Conservation (phyloP, 495 filamentous ascomycete species). For the Daldinia vernicosa region DNA sequence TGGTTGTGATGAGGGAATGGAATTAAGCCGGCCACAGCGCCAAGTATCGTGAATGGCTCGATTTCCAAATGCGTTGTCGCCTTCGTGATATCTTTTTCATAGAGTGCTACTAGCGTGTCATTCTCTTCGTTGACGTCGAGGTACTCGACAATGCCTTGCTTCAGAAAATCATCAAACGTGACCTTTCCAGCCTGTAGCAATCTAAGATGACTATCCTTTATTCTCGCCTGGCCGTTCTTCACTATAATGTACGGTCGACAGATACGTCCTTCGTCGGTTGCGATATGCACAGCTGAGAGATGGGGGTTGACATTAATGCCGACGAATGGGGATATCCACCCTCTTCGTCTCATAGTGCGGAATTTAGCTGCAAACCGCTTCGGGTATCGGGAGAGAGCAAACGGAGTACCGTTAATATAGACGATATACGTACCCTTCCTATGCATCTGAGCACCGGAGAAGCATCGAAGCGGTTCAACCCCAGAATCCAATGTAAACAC, state of each 20-base stretch:
- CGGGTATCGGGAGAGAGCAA: conserved; percentile 81
- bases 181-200: conserved; percentile 80
- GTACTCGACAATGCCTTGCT: conserved; percentile 89
- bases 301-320: conserved; percentile 96
- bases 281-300: conserved; percentile 89
- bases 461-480: conserved; percentile 64
- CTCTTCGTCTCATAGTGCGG: conserved; percentile 82
- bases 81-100: conserved; percentile 80
- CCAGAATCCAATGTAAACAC: conserved; percentile 78
- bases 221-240: conserved; percentile 80
- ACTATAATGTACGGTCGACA: conserved; percentile 96
- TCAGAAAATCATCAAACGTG: conserved; percentile 92
- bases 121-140: conserved; percentile 99
- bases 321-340: conserved; percentile 90
- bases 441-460: conserved; percentile 84
- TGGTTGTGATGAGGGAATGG: conserved; percentile 99
- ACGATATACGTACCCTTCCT: conserved; percentile 84
- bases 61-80: conserved; percentile 95
- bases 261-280: conserved; percentile 95
- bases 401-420: conserved; percentile 93
- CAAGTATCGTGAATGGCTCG: conserved; percentile 95
- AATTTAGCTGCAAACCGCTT: conserved; percentile 86
- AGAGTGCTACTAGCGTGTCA: conserved; percentile 89
- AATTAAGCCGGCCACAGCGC: conserved; percentile 96
- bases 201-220: conserved; percentile 77